phyloP scores from a whole-genome alignment of 2,329 filamentous ascomycete species.

The Ceratocystis papillata region DNA sequence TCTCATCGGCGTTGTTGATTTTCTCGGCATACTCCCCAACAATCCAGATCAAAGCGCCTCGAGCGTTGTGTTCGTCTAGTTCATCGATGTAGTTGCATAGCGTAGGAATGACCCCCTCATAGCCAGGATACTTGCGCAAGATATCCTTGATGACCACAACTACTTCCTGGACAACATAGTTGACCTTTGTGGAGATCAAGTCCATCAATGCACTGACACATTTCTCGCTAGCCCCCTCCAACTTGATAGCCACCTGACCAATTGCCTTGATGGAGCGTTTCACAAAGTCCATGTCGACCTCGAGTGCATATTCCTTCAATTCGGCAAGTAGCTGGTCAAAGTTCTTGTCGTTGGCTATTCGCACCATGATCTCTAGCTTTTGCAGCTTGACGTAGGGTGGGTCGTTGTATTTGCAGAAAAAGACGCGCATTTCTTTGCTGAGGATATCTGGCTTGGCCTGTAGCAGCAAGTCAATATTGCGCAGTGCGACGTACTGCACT shows the following conservation, averaged over 20 bases:
- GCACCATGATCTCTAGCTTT: slow-evolving; percentile 97
- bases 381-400: slow-evolving; percentile 95
- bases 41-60: slow-evolving; percentile 93
- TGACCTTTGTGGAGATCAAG: slow-evolving; percentile 92
- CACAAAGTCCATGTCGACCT: slow-evolving; percentile 99
- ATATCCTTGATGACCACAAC: slow-evolving; percentile 99
- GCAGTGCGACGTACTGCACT: slow-evolving; percentile 91
- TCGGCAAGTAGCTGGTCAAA: slow-evolving; percentile 90
- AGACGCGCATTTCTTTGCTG: slow-evolving; percentile 93
- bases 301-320: slow-evolving; percentile 91
- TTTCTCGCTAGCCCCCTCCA: slow-evolving; percentile 86
- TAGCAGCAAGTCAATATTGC: slow-evolving; percentile 90
- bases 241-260: slow-evolving; percentile 96
- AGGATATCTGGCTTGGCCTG: slow-evolving; percentile 95
- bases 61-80: slow-evolving; percentile 82
- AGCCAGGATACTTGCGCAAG: slow-evolving; percentile 91
- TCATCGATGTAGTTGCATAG: slow-evolving; percentile 96
- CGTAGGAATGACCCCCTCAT: slow-evolving; percentile 94
- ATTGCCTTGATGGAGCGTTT: slow-evolving; percentile 90
- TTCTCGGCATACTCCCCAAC: slow-evolving; percentile 98
- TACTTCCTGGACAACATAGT: slow-evolving; percentile 97
- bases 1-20: slow-evolving; percentile 96
- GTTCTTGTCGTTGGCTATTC: slow-evolving; percentile 95
- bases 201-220: slow-evolving; percentile 91
- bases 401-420: slow-evolving; percentile 99